A percentile compares a stretch with the other conserved stretches of the same genome.
These are phyloP conservation scores for Fusarium foetens DNA, from an alignment of 2,329 filamentous ascomycete species.

Conservation along the genomic window DNA sequence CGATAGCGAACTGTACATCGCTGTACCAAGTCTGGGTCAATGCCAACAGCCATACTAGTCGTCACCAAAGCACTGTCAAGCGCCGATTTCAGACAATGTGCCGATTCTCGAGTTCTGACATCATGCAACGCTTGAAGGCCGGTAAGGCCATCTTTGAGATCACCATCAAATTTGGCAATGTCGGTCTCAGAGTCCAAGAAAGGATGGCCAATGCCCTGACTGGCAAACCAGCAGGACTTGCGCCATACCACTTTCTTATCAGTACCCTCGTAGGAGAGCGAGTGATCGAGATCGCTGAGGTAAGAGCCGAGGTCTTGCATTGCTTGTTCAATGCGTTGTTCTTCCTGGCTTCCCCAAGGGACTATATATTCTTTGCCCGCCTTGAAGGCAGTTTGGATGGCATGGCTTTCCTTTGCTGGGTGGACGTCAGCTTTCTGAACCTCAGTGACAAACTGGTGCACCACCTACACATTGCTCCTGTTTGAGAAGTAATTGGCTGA, in stretches of 20 bases:
- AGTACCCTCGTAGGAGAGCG: slow-evolving; percentile 17
- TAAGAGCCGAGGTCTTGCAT: slow-evolving; percentile 15
- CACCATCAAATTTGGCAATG: slow-evolving; percentile 17
- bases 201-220: slow-evolving; percentile 10
- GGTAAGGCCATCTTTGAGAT: slow-evolving; percentile 11
- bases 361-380: slow-evolving; percentile 17
- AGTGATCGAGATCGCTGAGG: slow-evolving; percentile 4
- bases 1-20: slow-evolving; percentile 13
- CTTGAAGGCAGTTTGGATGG: background rate
- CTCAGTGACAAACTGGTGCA: background rate
- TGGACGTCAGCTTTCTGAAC: fast-evolving
- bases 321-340: slow-evolving; percentile 1
- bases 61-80: background rate
- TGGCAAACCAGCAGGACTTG: slow-evolving; percentile 23
- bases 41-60: slow-evolving; percentile 6
- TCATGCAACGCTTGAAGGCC: slow-evolving; percentile 1
- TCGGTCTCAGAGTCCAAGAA: slow-evolving; percentile 5
- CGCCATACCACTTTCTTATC: slow-evolving; percentile 23
- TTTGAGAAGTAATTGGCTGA: background rate
- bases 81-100: background rate
- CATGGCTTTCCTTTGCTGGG: background rate
- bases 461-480: background rate
- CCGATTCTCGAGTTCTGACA: background rate
- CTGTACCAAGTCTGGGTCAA: background rate
- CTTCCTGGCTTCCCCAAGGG: slow-evolving; percentile 2